Percentiles rank a stretch among this genome's conserved stretches.
Conservation (phyloP, 2,329 filamentous ascomycete species). For the Eurotiales sp. region DNA sequence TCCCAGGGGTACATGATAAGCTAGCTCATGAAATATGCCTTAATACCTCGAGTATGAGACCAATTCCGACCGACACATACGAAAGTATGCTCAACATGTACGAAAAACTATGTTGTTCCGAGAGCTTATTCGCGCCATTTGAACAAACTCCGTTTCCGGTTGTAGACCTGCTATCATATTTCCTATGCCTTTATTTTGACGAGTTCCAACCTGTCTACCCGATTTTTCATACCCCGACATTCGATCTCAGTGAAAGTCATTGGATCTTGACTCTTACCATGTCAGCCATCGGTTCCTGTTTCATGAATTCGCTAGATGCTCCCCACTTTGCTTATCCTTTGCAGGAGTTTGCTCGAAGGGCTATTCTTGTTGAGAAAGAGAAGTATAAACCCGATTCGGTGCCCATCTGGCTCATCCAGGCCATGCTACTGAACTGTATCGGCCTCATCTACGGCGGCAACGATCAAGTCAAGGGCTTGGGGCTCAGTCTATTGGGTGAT, state of each 20-base stretch:
- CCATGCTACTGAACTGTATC: conserved; percentile 30
- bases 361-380: conserved; percentile 33
- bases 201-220: conserved; percentile 40
- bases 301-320: conserved; percentile 24
- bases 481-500: conserved; percentile 26
- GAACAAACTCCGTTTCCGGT: conserved; percentile 29
- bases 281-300: conserved; percentile 39
- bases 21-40: conserved; percentile 19
- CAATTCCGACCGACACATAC: conserved; percentile 25
- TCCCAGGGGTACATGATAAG: conserved; percentile 21
- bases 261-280: conserved; percentile 41
- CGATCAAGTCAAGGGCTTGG: conserved; percentile 23
- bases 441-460: conserved; percentile 27
- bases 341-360: conserved; percentile 41
- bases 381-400: conserved; percentile 15
- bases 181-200: conserved; percentile 35
- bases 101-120: conserved; percentile 26
- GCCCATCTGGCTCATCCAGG: conserved; percentile 29
- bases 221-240: conserved; percentile 36
- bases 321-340: conserved; percentile 32
- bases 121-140: conserved; percentile 31
- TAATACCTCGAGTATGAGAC: conserved; percentile 12
- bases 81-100: conserved; percentile 29
- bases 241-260: conserved; percentile 33
- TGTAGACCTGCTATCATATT: conserved; percentile 24